These are phyloP conservation scores for Aspergillus sp. DNA, from an alignment of 2,329 filamentous ascomycete species.

Conservation along the genomic window DNA sequence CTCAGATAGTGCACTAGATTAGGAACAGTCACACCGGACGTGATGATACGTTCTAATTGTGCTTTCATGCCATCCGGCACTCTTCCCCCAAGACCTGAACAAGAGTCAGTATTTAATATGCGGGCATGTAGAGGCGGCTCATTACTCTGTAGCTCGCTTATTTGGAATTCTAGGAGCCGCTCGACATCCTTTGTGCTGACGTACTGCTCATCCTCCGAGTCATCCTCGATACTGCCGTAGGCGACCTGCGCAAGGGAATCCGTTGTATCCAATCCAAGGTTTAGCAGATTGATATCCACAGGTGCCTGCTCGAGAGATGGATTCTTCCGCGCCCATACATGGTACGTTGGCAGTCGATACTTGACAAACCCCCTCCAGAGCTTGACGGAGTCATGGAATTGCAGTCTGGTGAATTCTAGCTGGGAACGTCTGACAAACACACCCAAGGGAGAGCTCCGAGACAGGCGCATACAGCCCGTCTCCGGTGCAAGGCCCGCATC, in stretches of 20 bases:
- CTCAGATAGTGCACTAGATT: slow-evolving; percentile 75
- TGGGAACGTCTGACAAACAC: slow-evolving; percentile 74
- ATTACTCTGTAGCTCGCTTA: slow-evolving; percentile 79
- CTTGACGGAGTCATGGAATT: slow-evolving; percentile 74
- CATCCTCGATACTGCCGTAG: slow-evolving; percentile 51
- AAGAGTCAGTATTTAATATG: not conserved
- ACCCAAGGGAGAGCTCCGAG: slow-evolving; percentile 76
- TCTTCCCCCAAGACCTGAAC: slow-evolving; percentile 70
- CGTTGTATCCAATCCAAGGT: slow-evolving; percentile 57
- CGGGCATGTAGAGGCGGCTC: slow-evolving; percentile 24
- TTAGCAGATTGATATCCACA: slow-evolving; percentile 64
- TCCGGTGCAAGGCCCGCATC: slow-evolving; percentile 56
- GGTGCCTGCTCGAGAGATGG: slow-evolving; percentile 49
- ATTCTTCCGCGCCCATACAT: slow-evolving; percentile 59
- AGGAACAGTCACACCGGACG: slow-evolving; percentile 67
- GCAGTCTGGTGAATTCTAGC: slow-evolving; percentile 76
- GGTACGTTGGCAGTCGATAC: slow-evolving; percentile 75
- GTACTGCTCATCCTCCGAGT: slow-evolving; percentile 42
- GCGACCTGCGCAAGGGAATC: slow-evolving; percentile 53
- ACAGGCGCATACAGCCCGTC: slow-evolving; percentile 60
- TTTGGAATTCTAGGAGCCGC: slow-evolving; percentile 80
- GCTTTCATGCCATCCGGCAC: slow-evolving; percentile 72
- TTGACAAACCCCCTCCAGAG: slow-evolving; percentile 82
- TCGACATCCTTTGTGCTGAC: slow-evolving; percentile 80
- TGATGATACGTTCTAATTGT: slow-evolving; percentile 69